Percentiles rank a stretch among this genome's conserved stretches.
phyloP scores from a whole-genome alignment of 352 stramenopile species.

The Phytophthora niederhauseri region DNA sequence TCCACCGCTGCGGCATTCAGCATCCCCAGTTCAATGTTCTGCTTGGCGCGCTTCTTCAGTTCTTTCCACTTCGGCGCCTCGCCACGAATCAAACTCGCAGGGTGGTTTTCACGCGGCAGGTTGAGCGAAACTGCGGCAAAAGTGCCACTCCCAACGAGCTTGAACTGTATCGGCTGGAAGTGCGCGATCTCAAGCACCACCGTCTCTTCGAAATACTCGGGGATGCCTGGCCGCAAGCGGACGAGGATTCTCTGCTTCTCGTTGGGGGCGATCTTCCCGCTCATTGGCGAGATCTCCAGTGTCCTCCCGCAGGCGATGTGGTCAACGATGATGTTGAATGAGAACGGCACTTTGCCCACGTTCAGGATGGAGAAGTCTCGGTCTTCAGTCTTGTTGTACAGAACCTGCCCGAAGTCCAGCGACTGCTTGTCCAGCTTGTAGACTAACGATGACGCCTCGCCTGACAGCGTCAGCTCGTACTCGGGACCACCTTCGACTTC shows the following conservation, averaged over 20 bases:
- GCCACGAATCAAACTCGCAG: constrained; percentile 53
- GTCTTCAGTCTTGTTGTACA: constrained; percentile 94
- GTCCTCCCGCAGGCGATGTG: constrained; percentile 44
- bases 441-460: constrained; percentile 92
- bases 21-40: constrained; percentile 46
- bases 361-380: constrained; percentile 94
- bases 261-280: constrained; percentile 86
- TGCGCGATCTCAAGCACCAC: constrained; percentile 95
- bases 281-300: constrained; percentile 81
- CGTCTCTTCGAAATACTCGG: constrained; percentile 85
- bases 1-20: constrained; percentile 22
- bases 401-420: constrained; percentile 94
- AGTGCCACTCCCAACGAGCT: constrained; percentile 88
- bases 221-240: constrained; percentile 87
- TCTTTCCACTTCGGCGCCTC: constrained; percentile 77
- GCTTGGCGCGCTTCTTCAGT: constrained; percentile 63
- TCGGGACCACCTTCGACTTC: constrained; percentile 95
- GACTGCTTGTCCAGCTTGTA: constrained; percentile 92
- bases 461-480: constrained; percentile 90
- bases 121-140: constrained; percentile 91
- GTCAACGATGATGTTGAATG: constrained; percentile 69
- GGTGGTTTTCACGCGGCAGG: constrained; percentile 84
- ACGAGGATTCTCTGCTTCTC: constrained; percentile 92
- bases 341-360: constrained; percentile 92
- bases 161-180: constrained; percentile 93